Evolutionary conservation across 805 yeast genomes (phyloP), one percentile per base, ranked within the genome.

Genomic region (Teunomyces panamensis): DNA sequence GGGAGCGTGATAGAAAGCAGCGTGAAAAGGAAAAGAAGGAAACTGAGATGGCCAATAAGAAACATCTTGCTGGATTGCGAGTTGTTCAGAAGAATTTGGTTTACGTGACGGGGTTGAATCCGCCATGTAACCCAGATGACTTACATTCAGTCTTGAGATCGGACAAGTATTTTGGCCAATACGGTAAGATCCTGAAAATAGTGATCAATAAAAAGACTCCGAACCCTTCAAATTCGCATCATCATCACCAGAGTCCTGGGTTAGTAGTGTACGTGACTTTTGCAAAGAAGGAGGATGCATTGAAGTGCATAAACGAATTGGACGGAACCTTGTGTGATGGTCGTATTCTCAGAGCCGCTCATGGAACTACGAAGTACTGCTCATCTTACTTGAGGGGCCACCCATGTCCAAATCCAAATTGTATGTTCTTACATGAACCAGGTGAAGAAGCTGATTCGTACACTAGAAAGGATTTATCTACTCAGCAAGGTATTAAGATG

Each of bases 381-480:
- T 89, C 96, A n/a, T 86, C 96, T 3, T 94, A 94, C 63, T 73
- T 94, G 54, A 79, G 97, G 56, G 97, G 97, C 32, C 95, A 89
- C 64, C 85, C 94, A 8, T 94, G 99, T 71, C 99, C 96, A 50
- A 94, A 94, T 68, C 98, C 98, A 52, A 89, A 90, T 62, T 94
- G 99, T 77, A 94, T 94, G 99, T 94, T 94, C 61, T 77, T 94
- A 59, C 99, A 94, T 66, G 99, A 94, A 68, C 99, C 99, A 5
- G 99, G 99, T 49, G 99, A 94, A 73, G 99, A 94, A 67, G 98
- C 98, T 1, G 99, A 94, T 60, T 87, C 96, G 9, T 92, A 88
- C 69, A 89, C 96, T 26, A 83, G 97, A 67, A 90, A 88, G 61
- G 95, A 88, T 60, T 74, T 88, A 59, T 83, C 90, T 4, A 87